phyloP scores from a whole-genome alignment of 2,329 filamentous ascomycete genomes.

The Davidsoniella virescens region DNA sequence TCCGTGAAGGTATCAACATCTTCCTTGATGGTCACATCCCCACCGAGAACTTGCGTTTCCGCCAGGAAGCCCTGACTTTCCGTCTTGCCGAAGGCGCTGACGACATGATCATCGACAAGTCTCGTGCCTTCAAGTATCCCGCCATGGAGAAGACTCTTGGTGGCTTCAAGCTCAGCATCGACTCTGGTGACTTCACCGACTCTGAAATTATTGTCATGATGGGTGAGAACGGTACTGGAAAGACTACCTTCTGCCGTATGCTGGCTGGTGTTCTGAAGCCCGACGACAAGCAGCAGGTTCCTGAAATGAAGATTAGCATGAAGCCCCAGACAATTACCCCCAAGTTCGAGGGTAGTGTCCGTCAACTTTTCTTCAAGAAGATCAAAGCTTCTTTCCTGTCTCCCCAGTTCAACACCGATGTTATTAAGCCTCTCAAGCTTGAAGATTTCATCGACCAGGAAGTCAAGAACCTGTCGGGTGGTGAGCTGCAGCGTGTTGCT shows the following conservation, averaged over 20 bases:
- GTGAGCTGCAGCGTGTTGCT: constrained; percentile 97
- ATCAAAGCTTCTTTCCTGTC: constrained; percentile 94
- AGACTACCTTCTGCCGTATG: constrained; percentile 97
- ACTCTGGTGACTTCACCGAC: constrained; percentile 79
- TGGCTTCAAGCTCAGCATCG: constrained; percentile 68
- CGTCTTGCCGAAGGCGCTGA: constrained; percentile 79
- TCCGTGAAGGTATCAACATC: constrained; percentile 98
- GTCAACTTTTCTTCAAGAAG: constrained; percentile 98
- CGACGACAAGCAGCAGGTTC: constrained; percentile 61
- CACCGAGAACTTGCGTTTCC: constrained; percentile 95
- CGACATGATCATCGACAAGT: constrained; percentile 72
- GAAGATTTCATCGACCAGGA: constrained; percentile 99
- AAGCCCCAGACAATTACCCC: constrained; percentile 99
- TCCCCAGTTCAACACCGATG: constrained; percentile 97
- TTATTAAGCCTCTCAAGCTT: constrained; percentile 97
- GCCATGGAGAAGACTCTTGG: constrained; percentile 86
- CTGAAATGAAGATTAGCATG: constrained; percentile 95
- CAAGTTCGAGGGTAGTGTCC: constrained; percentile 92
- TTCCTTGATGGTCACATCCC: constrained; percentile 97
- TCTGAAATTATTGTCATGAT: constrained; percentile 99
- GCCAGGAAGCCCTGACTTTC: constrained; percentile 92
- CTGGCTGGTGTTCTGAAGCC: constrained; percentile 87
- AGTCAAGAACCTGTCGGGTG: constrained; percentile 96
- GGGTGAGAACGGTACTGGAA: constrained; percentile 98
- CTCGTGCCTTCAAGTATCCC: constrained; percentile 74